Conservation (phyloP, 306 rosid genomes). For the Citrullus mucosospermus region DNA sequence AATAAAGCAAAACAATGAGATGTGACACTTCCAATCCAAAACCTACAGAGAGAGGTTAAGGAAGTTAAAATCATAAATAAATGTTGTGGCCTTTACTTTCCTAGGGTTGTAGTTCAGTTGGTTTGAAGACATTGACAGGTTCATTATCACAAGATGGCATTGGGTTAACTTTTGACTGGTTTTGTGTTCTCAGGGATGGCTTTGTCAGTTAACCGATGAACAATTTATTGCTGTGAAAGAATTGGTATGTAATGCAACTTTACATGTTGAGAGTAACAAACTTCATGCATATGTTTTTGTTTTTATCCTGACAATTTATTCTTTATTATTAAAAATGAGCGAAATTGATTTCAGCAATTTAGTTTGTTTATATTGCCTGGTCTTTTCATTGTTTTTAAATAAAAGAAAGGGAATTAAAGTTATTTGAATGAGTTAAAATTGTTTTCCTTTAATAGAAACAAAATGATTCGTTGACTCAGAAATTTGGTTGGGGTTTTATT, state of each 20-base stretch:
- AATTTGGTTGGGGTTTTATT: not conserved
- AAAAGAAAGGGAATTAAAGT: not conserved
- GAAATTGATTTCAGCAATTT: not conserved
- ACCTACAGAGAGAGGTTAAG: not conserved
- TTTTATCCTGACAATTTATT: not conserved
- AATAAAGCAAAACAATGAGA: not conserved
- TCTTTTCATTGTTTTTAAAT: not conserved
- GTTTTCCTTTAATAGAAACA: not conserved
- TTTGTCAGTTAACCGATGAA: slow-evolving; percentile 85
- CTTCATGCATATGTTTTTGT: not conserved
- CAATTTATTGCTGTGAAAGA: slow-evolving; percentile 98
- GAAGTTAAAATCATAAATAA: not conserved
- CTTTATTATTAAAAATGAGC: not conserved
- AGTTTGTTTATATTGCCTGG: not conserved
- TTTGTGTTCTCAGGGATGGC: slow-evolving; percentile 69
- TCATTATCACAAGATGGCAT: not conserved
- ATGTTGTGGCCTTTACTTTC: not conserved
- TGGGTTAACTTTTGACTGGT: slow-evolving; percentile 15
- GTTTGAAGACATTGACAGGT: not conserved
- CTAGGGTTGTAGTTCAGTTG: not conserved
- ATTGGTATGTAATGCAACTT: slow-evolving; percentile 41
- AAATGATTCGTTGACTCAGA: not conserved
- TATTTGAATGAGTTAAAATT: not conserved
- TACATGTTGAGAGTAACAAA: not conserved
- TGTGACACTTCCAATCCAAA: not conserved